Conservation (phyloP, 208 protist species). For the Polymyxa betae region DNA sequence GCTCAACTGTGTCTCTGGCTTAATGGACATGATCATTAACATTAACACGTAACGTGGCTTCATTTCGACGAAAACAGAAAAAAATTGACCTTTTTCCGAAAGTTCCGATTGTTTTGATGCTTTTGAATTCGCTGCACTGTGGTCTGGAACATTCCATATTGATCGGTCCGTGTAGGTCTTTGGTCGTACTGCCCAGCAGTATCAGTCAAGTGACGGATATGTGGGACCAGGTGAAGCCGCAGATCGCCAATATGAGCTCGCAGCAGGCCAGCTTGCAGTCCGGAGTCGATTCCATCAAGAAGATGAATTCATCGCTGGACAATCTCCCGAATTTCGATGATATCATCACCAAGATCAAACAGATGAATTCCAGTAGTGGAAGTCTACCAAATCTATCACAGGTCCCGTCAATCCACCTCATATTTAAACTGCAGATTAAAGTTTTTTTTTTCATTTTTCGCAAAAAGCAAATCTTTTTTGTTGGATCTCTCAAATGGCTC, state of each 20-base stretch:
- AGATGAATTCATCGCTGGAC: background rate
- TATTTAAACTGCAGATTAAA: too few species aligned
- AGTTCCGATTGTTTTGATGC: background rate
- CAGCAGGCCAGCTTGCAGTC: conserved; percentile 8
- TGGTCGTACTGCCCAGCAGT: background rate
- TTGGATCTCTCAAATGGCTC: too few species aligned
- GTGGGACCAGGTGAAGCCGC: conserved; percentile 13
- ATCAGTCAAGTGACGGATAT: background rate
- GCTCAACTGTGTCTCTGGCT: background rate
- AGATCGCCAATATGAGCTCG: conserved; percentile 22
- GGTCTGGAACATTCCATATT: too few species aligned
- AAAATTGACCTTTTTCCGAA: too few species aligned
- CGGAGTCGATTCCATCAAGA: background rate
- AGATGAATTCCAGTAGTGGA: background rate
- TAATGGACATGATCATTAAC: conserved; percentile 8
- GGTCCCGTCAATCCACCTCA: too few species aligned
- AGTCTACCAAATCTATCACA: background rate
- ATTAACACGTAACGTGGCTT: conserved; percentile 34
- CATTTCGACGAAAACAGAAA: too few species aligned
- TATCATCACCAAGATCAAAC: conserved; percentile 34
- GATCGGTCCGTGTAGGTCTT: background rate
- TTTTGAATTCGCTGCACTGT: background rate
- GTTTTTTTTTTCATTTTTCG: too few species aligned
- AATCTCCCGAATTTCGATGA: conserved; percentile 17
- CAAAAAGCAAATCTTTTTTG: too few species aligned